phyloP scores from a whole-genome alignment of 106 monocot genomes.

The Dioscorea dumetorum region DNA sequence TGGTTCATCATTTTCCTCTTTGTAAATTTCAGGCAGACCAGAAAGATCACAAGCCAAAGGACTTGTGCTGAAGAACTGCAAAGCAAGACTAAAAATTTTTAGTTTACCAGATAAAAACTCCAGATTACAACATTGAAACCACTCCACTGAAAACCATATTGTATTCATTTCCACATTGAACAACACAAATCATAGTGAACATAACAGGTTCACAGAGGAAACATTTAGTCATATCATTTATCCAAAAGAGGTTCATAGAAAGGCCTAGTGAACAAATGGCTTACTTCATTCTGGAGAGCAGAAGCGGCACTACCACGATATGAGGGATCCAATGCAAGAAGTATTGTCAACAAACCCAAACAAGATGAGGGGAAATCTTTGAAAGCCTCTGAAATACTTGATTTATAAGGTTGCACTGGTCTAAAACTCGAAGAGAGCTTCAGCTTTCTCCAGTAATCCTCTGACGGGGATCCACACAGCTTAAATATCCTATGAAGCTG shows the following conservation, averaged over 20 bases:
- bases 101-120: neutral
- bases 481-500: slow-evolving; percentile 41
- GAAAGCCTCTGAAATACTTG: slow-evolving; percentile 24
- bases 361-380: slow-evolving; percentile 29
- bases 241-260: too few species aligned
- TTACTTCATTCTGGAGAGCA: slow-evolving; percentile 34
- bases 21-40: slow-evolving; percentile 27
- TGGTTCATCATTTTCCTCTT: slow-evolving; percentile 16
- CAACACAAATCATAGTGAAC: too few species aligned
- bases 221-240: too few species aligned
- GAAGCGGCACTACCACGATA: slow-evolving; percentile 35
- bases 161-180: too few species aligned
- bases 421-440: slow-evolving; percentile 27
- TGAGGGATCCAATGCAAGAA: slow-evolving; percentile 33
- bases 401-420: slow-evolving; percentile 27
- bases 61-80: slow-evolving; percentile 29
- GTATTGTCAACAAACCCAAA: slow-evolving; percentile 17
- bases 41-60: slow-evolving; percentile 31
- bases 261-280: neutral
- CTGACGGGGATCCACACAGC: slow-evolving; percentile 38
- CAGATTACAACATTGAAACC: too few species aligned
- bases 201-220: too few species aligned
- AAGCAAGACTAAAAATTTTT: neutral
- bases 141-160: too few species aligned
- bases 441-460: slow-evolving; percentile 36